A percentile compares a stretch with the other conserved stretches of the same genome.
Evolutionary conservation across 352 stramenopile species (phyloP).

Genomic region (Lagenidium giganteum): DNA sequence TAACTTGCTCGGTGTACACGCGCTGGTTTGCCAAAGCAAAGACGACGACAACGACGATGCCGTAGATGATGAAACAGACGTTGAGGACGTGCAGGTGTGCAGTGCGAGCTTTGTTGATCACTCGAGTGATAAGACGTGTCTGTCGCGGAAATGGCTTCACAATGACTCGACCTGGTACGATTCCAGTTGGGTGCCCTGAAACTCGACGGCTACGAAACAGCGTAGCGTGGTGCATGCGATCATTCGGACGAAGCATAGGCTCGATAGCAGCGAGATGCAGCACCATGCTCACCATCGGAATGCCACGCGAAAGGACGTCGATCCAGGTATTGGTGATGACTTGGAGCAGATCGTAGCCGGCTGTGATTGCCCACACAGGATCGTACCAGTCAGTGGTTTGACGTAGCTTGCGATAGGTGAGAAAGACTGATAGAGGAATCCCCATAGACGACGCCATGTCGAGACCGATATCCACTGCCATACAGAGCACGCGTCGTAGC

Average conservation of each 20-base stretch:
- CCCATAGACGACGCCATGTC: conserved; percentile 7
- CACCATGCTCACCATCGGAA: conserved; percentile 1
- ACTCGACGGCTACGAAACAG: too few species aligned
- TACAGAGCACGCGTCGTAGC: conserved; percentile 2
- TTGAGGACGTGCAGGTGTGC: neutral
- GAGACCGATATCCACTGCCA: conserved; percentile 5
- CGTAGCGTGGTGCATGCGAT: neutral
- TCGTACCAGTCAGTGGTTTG: neutral
- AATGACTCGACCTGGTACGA: neutral
- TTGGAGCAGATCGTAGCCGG: conserved; percentile 6
- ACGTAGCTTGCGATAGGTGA: neutral
- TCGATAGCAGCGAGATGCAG: conserved; percentile 5
- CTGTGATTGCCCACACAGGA: conserved; percentile 3
- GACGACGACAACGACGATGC: neutral
- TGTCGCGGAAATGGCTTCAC: neutral
- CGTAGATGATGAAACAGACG: neutral
- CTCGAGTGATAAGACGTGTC: neutral
- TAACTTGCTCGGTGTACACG: neutral
- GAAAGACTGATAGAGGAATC: conserved; percentile 4
- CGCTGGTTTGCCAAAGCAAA: neutral
- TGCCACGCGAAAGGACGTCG: conserved; percentile 1
- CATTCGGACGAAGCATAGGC: neutral
- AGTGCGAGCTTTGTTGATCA: neutral
- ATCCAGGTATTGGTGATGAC: conserved; percentile 11
- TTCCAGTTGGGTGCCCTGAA: neutral